phyloP scores from a whole-genome alignment of 1,284 basidiomycete species.

The Malassezia brasiliensis region DNA sequence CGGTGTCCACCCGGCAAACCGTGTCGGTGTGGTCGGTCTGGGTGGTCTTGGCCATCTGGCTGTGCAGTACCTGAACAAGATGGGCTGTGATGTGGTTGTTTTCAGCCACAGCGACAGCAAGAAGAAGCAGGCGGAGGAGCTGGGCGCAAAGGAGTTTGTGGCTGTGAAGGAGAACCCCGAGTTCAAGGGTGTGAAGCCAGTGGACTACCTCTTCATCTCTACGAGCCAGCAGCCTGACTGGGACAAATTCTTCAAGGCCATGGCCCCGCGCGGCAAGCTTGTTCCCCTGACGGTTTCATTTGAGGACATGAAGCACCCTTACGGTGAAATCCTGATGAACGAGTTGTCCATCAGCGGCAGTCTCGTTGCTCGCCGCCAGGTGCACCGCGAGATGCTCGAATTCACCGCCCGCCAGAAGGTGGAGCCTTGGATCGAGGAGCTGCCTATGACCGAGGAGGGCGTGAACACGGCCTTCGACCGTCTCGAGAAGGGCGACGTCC shows the following conservation, averaged over 20 bases:
- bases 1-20: constrained; percentile 36
- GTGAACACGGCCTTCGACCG: constrained; percentile 35
- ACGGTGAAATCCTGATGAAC: constrained; percentile 31
- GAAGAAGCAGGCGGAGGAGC: constrained; percentile 45
- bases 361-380: constrained; percentile 30
- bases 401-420: constrained; percentile 31
- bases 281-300: constrained; percentile 36
- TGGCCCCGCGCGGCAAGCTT: constrained; percentile 30
- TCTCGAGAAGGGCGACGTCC: constrained; percentile 37
- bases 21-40: constrained; percentile 50
- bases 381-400: constrained; percentile 37
- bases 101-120: constrained; percentile 45
- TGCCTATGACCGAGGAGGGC: constrained; percentile 41
- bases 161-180: constrained; percentile 32
- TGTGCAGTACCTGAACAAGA: constrained; percentile 45
- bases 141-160: constrained; percentile 50
- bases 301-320: constrained; percentile 23
- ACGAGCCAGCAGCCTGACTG: constrained; percentile 40
- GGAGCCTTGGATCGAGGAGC: constrained; percentile 38
- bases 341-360: constrained; percentile 34
- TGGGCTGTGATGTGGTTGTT: constrained; percentile 48
- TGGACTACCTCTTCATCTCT: constrained; percentile 35
- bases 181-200: constrained; percentile 32
- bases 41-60: constrained; percentile 50
- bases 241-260: constrained; percentile 30